Evolutionary conservation across 805 yeast species (phyloP).

Genomic region (Kodamaea hsintzibuensis): DNA sequence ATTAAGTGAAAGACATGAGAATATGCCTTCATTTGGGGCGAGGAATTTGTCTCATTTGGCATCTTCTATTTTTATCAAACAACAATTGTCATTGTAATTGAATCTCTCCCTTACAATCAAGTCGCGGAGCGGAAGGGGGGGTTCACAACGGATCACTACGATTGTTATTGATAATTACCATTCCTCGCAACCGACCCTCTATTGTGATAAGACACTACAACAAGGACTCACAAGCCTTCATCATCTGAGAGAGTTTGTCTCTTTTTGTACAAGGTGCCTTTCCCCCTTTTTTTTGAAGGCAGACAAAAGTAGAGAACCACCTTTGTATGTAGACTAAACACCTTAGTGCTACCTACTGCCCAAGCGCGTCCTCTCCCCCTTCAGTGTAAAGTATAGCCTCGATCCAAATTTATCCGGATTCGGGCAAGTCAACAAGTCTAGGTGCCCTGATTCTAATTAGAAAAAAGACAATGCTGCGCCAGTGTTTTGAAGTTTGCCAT

Average conservation of each 20-base stretch:
- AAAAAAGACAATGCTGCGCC: constrained; percentile 1
- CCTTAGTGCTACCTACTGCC: background rate
- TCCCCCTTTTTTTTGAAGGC: background rate
- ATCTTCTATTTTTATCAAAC: background rate
- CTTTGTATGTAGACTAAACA: background rate
- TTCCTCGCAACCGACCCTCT: background rate
- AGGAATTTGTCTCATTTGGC: background rate
- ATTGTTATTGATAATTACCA: background rate
- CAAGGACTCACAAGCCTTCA: background rate
- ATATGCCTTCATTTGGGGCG: background rate
- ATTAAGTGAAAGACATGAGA: background rate
- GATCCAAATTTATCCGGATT: background rate
- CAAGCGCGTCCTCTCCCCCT: constrained; percentile 2
- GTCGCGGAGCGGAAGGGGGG: background rate
- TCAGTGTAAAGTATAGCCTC: background rate
- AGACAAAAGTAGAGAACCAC: background rate
- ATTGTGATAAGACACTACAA: background rate
- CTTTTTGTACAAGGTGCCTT: background rate
- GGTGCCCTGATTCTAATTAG: background rate
- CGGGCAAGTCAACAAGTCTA: background rate
- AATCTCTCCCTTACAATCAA: background rate
- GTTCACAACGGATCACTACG: background rate
- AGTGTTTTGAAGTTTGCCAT: constrained; percentile 3
- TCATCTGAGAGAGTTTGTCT: background rate
- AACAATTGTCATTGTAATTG: background rate